Percentiles rank a stretch among this genome's conserved stretches.
Conservation (phyloP, 345 rosid genomes). For the Erysimum cheiranthoides region DNA sequence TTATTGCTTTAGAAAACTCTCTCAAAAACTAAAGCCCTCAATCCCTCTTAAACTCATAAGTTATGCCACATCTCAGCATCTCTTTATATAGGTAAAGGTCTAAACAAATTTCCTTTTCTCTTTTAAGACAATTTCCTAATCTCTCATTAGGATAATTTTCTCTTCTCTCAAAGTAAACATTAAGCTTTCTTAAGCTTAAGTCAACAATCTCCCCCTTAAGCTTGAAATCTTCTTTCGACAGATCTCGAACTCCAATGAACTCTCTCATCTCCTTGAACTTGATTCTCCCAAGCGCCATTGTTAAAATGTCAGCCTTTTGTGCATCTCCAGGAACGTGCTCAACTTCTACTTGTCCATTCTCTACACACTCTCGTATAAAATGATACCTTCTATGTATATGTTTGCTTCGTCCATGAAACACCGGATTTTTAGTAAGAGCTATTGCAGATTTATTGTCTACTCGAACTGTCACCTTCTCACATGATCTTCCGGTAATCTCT, state of each 20-base stretch:
- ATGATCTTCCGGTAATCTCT: background rate
- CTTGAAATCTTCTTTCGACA: background rate
- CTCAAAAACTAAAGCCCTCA: no score
- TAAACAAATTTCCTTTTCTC: no score
- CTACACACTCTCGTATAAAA: background rate
- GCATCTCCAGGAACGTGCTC: background rate
- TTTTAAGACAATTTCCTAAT: no score
- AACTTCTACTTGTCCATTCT: background rate
- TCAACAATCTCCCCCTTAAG: background rate
- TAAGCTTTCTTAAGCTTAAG: background rate
- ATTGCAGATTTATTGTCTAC: background rate
- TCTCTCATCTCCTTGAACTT: background rate
- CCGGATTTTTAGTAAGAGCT: background rate
- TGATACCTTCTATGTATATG: background rate
- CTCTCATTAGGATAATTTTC: no score
- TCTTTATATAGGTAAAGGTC: no score
- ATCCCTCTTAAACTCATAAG: no score
- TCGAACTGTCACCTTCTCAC: background rate
- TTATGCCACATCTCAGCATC: no score
- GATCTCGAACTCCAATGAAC: background rate
- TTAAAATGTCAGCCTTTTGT: background rate
- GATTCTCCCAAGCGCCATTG: background rate
- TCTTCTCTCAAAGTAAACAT: no score
- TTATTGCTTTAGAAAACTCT: no score
- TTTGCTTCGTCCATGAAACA: background rate